Evolutionary conservation across 2,329 filamentous ascomycete species (phyloP).

Genomic region (Septoria petroselini): DNA sequence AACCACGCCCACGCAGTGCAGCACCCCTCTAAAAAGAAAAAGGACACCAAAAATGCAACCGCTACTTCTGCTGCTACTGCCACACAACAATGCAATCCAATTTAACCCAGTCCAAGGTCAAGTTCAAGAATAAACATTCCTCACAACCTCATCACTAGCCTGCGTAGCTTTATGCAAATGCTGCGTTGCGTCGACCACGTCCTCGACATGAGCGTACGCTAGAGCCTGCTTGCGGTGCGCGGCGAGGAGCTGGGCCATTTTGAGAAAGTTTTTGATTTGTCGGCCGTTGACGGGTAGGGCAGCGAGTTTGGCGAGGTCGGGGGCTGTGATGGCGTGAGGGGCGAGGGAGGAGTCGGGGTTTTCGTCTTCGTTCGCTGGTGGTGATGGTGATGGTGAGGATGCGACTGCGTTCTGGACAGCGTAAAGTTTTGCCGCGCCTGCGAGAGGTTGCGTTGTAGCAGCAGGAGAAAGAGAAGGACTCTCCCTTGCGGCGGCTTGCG

Average conservation of each 20-base stretch:
- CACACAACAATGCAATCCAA: too few relatives aligned
- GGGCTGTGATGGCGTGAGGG: conserved; percentile 34
- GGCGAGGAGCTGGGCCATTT: conserved; percentile 41
- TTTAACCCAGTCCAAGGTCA: too few relatives aligned
- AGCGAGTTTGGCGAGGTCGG: conserved; percentile 35
- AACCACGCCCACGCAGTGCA: too few relatives aligned
- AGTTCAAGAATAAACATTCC: background rate
- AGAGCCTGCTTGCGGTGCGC: conserved; percentile 28
- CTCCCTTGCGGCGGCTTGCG: conserved; percentile 26
- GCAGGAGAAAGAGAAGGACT: conserved; percentile 11
- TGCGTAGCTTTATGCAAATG: conserved; percentile 33
- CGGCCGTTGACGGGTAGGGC: conserved; percentile 40
- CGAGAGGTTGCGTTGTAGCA: conserved; percentile 24
- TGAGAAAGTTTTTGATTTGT: conserved; percentile 45
- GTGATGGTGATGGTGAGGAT: too few relatives aligned
- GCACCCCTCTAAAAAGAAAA: too few relatives aligned
- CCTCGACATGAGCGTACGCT: conserved; percentile 34
- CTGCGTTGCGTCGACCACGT: conserved; percentile 37
- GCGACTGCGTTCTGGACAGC: conserved; percentile 14
- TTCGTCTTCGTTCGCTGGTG: conserved; percentile 12
- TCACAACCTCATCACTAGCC: conserved; percentile 26
- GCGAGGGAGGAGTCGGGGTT: too few relatives aligned
- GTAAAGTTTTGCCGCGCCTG: conserved; percentile 23
- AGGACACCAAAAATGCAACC: too few relatives aligned
- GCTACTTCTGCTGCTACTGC: too few relatives aligned